These are phyloP conservation scores for Logfia minima DNA, from an alignment of 129 eudicot genomes.

Conservation along the genomic window DNA sequence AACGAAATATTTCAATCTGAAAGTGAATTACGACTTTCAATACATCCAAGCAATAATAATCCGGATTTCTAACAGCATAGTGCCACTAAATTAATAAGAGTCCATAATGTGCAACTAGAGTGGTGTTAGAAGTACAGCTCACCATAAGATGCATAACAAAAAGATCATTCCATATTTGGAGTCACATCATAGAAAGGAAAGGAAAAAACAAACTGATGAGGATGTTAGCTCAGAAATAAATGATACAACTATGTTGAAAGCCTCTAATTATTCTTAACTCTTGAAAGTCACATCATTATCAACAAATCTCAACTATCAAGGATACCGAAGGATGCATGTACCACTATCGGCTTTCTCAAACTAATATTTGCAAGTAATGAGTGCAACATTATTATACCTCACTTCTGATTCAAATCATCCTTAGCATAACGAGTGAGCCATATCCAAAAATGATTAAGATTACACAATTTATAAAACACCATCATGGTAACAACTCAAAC, in stretches of 20 bases:
- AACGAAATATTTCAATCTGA: too few species aligned
- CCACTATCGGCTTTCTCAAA: neutral
- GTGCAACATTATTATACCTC: neutral
- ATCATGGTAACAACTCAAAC: too few species aligned
- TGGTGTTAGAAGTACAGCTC: neutral
- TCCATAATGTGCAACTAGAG: neutral
- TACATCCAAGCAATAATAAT: too few species aligned
- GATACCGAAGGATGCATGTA: too few species aligned
- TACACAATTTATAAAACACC: neutral
- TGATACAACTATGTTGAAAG: too few species aligned
- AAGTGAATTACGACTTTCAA: too few species aligned
- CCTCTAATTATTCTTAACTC: too few species aligned
- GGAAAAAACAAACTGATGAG: neutral
- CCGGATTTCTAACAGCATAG: too few species aligned
- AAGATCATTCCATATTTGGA: neutral
- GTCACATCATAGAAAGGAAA: neutral
- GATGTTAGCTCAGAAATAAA: too few species aligned
- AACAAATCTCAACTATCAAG: too few species aligned
- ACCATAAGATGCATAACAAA: neutral
- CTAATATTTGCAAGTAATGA: neutral
- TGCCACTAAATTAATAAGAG: neutral
- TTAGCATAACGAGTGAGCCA: neutral
- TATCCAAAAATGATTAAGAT: slow-evolving; percentile 5
- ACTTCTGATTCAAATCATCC: neutral
- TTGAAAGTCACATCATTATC: too few species aligned